Evolutionary conservation across 371 early-diverging fungal species (phyloP).

Genomic region (Mortierella sp.): DNA sequence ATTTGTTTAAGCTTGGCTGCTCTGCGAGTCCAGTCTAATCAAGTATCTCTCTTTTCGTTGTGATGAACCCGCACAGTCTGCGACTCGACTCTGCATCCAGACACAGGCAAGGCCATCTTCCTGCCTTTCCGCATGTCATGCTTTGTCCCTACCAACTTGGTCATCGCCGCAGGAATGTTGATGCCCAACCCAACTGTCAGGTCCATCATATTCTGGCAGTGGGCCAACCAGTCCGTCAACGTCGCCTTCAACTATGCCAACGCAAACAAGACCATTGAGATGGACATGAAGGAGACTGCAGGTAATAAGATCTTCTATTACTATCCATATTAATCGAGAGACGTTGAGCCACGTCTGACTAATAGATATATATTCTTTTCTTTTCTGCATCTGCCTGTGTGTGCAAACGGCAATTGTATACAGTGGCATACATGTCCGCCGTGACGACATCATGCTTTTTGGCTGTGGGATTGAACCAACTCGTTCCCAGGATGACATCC

Average conservation of each 20-base stretch:
- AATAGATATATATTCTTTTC: too few relatives aligned
- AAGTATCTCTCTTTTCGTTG: not conserved
- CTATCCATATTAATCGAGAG: too few relatives aligned
- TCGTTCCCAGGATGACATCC: constrained; percentile 62
- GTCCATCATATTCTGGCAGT: constrained; percentile 85
- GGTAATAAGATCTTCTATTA: constrained; percentile 54
- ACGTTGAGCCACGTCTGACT: too few relatives aligned
- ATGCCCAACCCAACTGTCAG: constrained; percentile 83
- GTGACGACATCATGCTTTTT: constrained; percentile 81
- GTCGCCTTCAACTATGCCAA: constrained; percentile 89
- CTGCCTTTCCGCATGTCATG: constrained; percentile 88
- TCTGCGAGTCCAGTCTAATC: not conserved
- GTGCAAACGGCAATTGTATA: not conserved
- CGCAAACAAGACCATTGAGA: constrained; percentile 85
- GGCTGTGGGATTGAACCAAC: constrained; percentile 77
- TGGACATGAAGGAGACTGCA: constrained; percentile 79
- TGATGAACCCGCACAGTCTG: constrained; percentile 62
- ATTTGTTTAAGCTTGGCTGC: not conserved
- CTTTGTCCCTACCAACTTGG: constrained; percentile 87
- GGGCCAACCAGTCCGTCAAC: constrained; percentile 87
- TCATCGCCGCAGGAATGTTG: constrained; percentile 86
- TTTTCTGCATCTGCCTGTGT: not conserved
- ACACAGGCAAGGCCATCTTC: constrained; percentile 83
- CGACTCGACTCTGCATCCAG: constrained; percentile 85
- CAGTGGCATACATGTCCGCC: constrained; percentile 79